Evolutionary conservation across 148 eudicot species (phyloP).

Genomic region (Arbutus unedo): DNA sequence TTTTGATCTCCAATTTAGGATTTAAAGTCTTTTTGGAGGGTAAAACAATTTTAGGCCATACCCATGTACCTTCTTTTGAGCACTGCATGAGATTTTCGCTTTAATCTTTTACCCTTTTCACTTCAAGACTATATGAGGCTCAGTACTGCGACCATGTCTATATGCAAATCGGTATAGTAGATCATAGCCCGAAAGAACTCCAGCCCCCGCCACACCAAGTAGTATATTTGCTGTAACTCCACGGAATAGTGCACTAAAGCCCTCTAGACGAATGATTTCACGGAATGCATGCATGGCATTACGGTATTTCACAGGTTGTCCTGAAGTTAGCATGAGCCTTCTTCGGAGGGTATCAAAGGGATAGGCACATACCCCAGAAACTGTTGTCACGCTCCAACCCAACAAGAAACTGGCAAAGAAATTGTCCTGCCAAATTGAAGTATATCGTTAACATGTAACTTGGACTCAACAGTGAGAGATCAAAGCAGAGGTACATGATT

Average conservation of each 20-base stretch:
- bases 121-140: constrained; percentile 36
- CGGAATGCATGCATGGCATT: constrained; percentile 59
- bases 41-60: background rate
- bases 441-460: background rate
- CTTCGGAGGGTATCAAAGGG: constrained; percentile 88
- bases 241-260: constrained; percentile 62
- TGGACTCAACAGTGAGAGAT: background rate
- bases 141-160: constrained; percentile 34
- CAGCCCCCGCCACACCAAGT: constrained; percentile 92
- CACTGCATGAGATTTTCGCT: background rate
- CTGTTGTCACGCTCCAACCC: constrained; percentile 85
- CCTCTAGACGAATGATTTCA: constrained; percentile 71
- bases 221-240: constrained; percentile 90
- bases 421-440: constrained; percentile 56
- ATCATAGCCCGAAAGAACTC: constrained; percentile 93
- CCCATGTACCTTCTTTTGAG: background rate
- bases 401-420: constrained; percentile 85
- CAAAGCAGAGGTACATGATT: background rate
- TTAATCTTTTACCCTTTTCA: constrained; percentile 25
- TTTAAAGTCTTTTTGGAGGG: background rate
- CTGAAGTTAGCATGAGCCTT: constrained; percentile 96
- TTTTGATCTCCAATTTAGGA: background rate
- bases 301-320: constrained; percentile 66
- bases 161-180: constrained; percentile 54
- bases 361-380: constrained; percentile 83